Conservation (phyloP, 1,139 yeast species). For the Candida neerlandica region DNA sequence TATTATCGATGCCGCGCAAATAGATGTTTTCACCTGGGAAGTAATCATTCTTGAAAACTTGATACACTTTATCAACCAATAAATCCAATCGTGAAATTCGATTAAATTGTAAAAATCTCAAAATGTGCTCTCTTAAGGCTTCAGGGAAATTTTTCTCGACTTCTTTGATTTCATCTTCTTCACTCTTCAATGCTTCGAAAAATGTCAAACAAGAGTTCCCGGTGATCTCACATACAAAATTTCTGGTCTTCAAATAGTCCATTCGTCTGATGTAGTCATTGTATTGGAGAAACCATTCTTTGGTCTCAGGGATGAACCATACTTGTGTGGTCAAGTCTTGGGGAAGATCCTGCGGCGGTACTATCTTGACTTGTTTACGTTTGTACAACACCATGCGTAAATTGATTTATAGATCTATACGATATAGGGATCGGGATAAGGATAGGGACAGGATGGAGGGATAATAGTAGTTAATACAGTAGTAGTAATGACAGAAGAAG, state of each 20-base stretch:
- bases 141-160: constrained; percentile 89
- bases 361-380: constrained; percentile 65
- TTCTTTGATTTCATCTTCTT: constrained; percentile 62
- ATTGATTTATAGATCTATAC: neutral
- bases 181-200: constrained; percentile 85
- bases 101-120: constrained; percentile 81
- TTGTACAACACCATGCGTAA: constrained; percentile 64
- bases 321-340: constrained; percentile 55
- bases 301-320: constrained; percentile 80
- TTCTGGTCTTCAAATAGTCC: constrained; percentile 71
- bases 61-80: constrained; percentile 81
- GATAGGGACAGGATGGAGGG: neutral
- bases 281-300: constrained; percentile 82
- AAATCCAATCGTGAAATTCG: constrained; percentile 82
- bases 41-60: constrained; percentile 75
- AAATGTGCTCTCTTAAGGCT: constrained; percentile 86
- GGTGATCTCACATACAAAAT: constrained; percentile 93
- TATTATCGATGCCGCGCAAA: constrained; percentile 44
- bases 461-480: neutral
- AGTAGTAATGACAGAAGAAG: neutral
- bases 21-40: constrained; percentile 89
- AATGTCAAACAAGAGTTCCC: constrained; percentile 91
- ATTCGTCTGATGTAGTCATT: constrained; percentile 70
- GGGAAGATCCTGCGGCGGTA: constrained; percentile 60
- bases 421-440: no score